Conservation (phyloP, 2,329 filamentous ascomycete species). For the Penicillium corylophilum region DNA sequence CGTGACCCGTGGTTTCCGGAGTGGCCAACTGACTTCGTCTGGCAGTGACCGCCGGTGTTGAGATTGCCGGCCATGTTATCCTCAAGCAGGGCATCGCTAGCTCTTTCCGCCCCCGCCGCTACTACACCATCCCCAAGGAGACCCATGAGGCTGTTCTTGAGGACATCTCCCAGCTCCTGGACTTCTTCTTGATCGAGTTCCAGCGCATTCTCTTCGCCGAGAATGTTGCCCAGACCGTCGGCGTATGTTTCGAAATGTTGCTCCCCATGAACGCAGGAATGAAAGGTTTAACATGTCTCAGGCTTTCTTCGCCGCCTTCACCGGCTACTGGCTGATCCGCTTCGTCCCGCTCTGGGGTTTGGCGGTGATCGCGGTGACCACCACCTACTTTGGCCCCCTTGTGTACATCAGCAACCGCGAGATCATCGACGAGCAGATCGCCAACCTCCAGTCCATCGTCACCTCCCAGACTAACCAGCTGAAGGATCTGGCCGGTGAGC, state of each 20-base stretch:
- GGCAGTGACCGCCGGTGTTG: constrained; percentile 56
- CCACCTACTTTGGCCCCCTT: constrained; percentile 60
- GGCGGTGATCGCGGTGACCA: constrained; percentile 55
- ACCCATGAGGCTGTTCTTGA: constrained; percentile 61
- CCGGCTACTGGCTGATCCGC: constrained; percentile 65
- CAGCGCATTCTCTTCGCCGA: constrained; percentile 66
- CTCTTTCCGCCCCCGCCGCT: constrained; percentile 62
- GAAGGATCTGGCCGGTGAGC: constrained; percentile 60
- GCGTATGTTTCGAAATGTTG: constrained; percentile 46
- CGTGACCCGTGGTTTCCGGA: constrained; percentile 16
- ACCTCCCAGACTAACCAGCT: constrained; percentile 60
- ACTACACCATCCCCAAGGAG: constrained; percentile 66
- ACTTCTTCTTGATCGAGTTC: constrained; percentile 68
- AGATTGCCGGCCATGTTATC: constrained; percentile 56
- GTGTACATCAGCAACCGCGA: constrained; percentile 66
- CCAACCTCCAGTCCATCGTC: constrained; percentile 54
- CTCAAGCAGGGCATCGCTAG: constrained; percentile 60
- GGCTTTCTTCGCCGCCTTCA: constrained; percentile 60
- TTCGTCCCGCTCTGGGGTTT: constrained; percentile 66
- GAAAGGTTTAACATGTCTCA: constrained; percentile 26
- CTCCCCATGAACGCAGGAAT: background rate
- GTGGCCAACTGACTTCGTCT: constrained; percentile 9
- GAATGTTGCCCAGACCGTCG: constrained; percentile 61
- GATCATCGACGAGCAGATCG: constrained; percentile 60
- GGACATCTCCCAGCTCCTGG: constrained; percentile 63